Conservation (phyloP, 2,329 filamentous ascomycete genomes). For the Colletotrichum brevisporum region DNA sequence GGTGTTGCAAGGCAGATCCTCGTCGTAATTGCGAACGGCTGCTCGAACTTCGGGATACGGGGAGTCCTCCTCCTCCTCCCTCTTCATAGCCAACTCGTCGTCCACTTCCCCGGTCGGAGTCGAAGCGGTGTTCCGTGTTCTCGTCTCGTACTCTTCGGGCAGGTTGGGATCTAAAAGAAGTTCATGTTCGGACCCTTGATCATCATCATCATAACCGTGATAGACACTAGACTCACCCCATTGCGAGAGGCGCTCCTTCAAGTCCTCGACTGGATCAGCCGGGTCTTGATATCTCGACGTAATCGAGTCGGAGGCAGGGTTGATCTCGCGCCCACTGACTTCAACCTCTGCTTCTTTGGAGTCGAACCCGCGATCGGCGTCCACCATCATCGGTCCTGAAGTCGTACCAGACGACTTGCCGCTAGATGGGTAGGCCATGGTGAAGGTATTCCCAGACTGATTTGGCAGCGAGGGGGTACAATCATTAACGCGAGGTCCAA, state of each 20-base stretch:
- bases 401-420: conserved; percentile 52
- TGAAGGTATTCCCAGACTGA: conserved; percentile 40
- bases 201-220: conserved; percentile 57
- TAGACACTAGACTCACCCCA: conserved; percentile 57
- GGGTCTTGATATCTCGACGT: conserved; percentile 39
- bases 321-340: conserved; percentile 48
- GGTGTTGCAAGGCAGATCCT: conserved; percentile 76
- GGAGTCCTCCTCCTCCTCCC: conserved; percentile 67
- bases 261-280: conserved; percentile 47
- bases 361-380: conserved; percentile 46
- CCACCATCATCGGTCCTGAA: conserved; percentile 42
- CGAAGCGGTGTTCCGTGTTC: conserved; percentile 41
- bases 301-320: conserved; percentile 41
- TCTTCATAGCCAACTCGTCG: conserved; percentile 51
- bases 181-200: conserved; percentile 67
- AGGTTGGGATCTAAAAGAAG: conserved; percentile 69
- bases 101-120: conserved; percentile 46
- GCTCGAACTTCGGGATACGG: conserved; percentile 77
- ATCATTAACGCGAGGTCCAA: conserved; percentile 23
- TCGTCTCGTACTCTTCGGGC: conserved; percentile 59
- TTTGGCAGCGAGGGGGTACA: conserved; percentile 31
- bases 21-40: conserved; percentile 75
- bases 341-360: conserved; percentile 48
- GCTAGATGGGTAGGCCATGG: conserved; percentile 50
- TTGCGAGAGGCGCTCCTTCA: conserved; percentile 55